Evolutionary conservation across 768 basidiomycete species (phyloP).

Genomic region (Coprinopsis marcescibilis): DNA sequence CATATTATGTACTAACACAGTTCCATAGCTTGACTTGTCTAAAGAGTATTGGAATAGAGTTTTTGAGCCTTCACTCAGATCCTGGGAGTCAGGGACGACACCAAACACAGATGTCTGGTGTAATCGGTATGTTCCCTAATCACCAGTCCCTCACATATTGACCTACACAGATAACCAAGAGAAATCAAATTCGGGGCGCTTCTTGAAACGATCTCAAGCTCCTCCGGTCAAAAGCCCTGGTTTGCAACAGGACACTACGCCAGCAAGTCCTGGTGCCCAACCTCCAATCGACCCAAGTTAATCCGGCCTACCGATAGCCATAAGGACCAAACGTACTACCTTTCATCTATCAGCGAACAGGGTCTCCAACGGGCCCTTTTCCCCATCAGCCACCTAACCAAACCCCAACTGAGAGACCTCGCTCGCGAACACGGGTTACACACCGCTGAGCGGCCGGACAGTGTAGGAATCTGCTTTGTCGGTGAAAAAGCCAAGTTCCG

Average conservation of each 20-base stretch:
- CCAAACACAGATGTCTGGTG: constrained; percentile 95
- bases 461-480: constrained; percentile 94
- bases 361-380: constrained; percentile 70
- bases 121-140: constrained; percentile 52
- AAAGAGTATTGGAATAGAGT: constrained; percentile 88
- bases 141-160: background rate
- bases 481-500: constrained; percentile 72
- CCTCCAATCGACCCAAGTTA: constrained; percentile 40
- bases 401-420: constrained; percentile 66
- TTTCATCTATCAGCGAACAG: constrained; percentile 68
- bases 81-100: constrained; percentile 75
- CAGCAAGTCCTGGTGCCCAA: constrained; percentile 45
- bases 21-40: constrained; percentile 72
- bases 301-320: constrained; percentile 46
- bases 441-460: constrained; percentile 74
- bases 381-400: constrained; percentile 64
- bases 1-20: background rate
- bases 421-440: constrained; percentile 59
- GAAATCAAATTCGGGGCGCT: constrained; percentile 91
- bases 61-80: constrained; percentile 76
- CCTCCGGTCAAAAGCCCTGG: constrained; percentile 42
- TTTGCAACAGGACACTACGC: constrained; percentile 90
- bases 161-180: constrained; percentile 30
- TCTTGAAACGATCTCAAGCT: constrained; percentile 48
- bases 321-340: constrained; percentile 93